A percentile compares a stretch with the other conserved stretches of the same genome.
Evolutionary conservation across 805 yeast species (phyloP).

Genomic region (Pichia californica): DNA sequence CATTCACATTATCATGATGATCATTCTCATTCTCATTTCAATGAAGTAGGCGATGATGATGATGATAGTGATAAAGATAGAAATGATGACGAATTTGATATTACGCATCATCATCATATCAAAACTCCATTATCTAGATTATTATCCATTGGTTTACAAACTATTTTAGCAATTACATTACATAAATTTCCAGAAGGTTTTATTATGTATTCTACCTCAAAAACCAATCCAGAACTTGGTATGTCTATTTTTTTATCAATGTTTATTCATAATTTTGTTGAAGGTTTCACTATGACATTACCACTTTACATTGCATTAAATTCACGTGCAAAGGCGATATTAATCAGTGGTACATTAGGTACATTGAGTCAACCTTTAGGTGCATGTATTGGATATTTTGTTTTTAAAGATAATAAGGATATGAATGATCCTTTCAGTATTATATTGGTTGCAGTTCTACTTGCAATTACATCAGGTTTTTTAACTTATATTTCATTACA

Average conservation of each 20-base stretch:
- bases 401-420: conserved; percentile 35
- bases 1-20: no score
- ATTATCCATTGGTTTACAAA: conserved; percentile 85
- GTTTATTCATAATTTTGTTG: conserved; percentile 85
- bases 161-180: conserved; percentile 76
- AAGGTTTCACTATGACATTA: conserved; percentile 89
- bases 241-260: conserved; percentile 76
- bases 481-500: conserved; percentile 74
- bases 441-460: conserved; percentile 52
- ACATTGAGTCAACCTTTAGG: conserved; percentile 88
- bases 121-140: conserved; percentile 71
- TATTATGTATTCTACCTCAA: conserved; percentile 72
- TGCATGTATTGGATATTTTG: conserved; percentile 59
- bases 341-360: conserved; percentile 64
- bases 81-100: conserved; percentile 12
- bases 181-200: conserved; percentile 97
- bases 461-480: conserved; percentile 79
- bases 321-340: conserved; percentile 54
- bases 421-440: conserved; percentile 32
- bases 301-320: conserved; percentile 78
- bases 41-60: conserved; percentile 2
- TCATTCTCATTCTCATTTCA: no score
- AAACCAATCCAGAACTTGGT: conserved; percentile 64
- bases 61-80: conserved; percentile 2
- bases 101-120: conserved; percentile 60